Percentiles rank a stretch among this genome's conserved stretches.
Evolutionary conservation across 768 basidiomycete species (phyloP).

Genomic region (Kondoa subrosea): DNA sequence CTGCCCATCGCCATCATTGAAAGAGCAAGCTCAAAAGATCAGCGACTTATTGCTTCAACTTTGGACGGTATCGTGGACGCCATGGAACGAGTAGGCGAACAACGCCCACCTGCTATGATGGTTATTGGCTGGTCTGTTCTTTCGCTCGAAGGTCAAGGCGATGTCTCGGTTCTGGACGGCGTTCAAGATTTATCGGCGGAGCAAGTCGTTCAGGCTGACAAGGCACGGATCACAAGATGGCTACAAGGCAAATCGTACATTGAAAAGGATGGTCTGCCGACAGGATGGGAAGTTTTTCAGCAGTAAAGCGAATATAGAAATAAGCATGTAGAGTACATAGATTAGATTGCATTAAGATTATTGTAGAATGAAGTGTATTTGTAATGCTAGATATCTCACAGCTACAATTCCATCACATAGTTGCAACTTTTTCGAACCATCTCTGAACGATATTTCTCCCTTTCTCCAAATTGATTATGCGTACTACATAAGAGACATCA

Average conservation of each 20-base stretch:
- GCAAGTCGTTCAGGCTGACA: constrained; percentile 12
- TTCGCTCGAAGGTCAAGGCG: constrained; percentile 55
- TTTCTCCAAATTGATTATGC: constrained; percentile 15
- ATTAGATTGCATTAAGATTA: background rate
- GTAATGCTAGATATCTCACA: background rate
- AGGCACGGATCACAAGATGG: constrained; percentile 10
- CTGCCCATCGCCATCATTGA: constrained; percentile 86
- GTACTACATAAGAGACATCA: background rate
- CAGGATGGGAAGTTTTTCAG: constrained; percentile 11
- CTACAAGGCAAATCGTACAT: constrained; percentile 7
- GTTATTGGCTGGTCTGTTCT: constrained; percentile 81
- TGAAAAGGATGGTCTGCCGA: constrained; percentile 13
- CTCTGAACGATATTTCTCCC: constrained; percentile 14
- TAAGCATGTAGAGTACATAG: too few species aligned
- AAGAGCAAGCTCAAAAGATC: constrained; percentile 83
- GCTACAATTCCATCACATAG: background rate
- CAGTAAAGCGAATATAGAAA: too few species aligned
- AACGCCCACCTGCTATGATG: constrained; percentile 91
- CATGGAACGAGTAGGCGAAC: constrained; percentile 58
- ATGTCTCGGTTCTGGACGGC: constrained; percentile 50
- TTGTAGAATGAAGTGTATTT: background rate
- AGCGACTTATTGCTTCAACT: constrained; percentile 64
- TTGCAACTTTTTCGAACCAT: constrained; percentile 10
- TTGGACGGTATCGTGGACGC: constrained; percentile 52
- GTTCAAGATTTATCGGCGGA: constrained; percentile 8